These are phyloP conservation scores for Coleophoma crateriformis DNA, from an alignment of 2,329 filamentous ascomycete genomes.

Conservation along the genomic window DNA sequence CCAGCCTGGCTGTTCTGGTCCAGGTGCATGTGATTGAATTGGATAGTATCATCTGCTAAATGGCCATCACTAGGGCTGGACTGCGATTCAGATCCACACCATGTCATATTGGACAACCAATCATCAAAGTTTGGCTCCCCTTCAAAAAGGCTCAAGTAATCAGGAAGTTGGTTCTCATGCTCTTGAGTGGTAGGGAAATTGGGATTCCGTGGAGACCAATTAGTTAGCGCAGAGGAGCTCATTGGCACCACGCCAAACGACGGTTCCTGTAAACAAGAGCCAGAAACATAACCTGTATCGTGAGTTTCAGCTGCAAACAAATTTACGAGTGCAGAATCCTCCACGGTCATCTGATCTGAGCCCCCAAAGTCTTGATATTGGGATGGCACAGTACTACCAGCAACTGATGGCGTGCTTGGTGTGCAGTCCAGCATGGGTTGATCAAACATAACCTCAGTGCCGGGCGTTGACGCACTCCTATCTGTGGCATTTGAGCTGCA, in stretches of 20 bases:
- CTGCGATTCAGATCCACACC: neutral
- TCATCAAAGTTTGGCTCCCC: neutral
- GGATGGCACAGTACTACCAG: neutral
- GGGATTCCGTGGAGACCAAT: neutral
- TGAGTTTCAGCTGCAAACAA: neutral
- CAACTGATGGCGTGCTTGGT: neutral
- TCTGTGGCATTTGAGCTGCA: neutral
- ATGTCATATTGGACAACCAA: slow-evolving; percentile 1
- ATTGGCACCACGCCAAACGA: neutral
- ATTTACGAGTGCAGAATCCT: neutral
- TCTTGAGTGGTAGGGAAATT: neutral
- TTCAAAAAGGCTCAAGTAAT: neutral
- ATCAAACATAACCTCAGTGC: neutral
- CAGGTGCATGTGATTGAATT: neutral
- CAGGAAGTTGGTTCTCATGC: neutral
- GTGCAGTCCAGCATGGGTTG: neutral
- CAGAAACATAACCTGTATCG: neutral
- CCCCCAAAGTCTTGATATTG: neutral
- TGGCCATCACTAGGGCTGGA: neutral
- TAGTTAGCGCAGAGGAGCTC: neutral
- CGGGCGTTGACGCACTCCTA: neutral
- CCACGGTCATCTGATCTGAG: neutral
- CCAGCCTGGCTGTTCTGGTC: neutral
- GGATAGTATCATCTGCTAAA: slow-evolving; percentile 1
- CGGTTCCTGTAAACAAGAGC: neutral